Percentiles rank a stretch among this genome's conserved stretches.
These are phyloP conservation scores for Leptographium wingfieldii DNA, from an alignment of 2,329 filamentous ascomycete genomes.

Conservation along the genomic window DNA sequence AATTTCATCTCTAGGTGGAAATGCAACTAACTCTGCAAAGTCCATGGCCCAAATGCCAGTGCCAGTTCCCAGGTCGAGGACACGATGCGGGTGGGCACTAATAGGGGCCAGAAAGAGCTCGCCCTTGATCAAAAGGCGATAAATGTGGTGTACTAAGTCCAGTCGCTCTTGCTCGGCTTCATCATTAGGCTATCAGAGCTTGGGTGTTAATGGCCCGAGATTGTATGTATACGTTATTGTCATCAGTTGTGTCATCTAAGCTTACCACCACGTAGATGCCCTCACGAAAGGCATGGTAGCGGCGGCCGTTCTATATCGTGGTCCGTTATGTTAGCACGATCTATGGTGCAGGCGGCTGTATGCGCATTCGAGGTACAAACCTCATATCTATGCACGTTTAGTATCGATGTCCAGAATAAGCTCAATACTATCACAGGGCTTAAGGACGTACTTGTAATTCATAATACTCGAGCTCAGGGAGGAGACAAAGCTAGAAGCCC, in stretches of 20 bases:
- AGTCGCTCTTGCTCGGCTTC: slow-evolving; percentile 2
- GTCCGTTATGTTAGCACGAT: no score
- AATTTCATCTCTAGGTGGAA: neutral
- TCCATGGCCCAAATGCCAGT: slow-evolving; percentile 54
- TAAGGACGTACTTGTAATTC: slow-evolving; percentile 1
- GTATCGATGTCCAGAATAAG: neutral
- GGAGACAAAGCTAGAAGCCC: neutral
- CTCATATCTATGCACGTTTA: neutral
- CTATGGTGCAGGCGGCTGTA: neutral
- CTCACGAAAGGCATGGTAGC: slow-evolving; percentile 4
- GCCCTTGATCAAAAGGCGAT: slow-evolving; percentile 33
- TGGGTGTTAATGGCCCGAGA: no score
- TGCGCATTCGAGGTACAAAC: neutral
- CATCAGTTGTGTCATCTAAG: neutral
- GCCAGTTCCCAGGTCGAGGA: slow-evolving; percentile 31
- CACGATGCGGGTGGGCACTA: slow-evolving; percentile 28
- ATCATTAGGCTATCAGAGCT: neutral
- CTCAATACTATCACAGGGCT: no score
- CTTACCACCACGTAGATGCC: neutral
- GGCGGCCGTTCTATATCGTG: neutral
- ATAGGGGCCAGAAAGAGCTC: slow-evolving; percentile 31
- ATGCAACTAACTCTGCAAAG: slow-evolving; percentile 31
- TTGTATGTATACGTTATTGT: no score
- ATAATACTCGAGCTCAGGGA: neutral
- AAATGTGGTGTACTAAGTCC: slow-evolving; percentile 30